Evolutionary conservation across 441 rosid genomes (phyloP), one percentile per base, ranked within the genome.

Genomic region (Gossypium lobatum): DNA sequence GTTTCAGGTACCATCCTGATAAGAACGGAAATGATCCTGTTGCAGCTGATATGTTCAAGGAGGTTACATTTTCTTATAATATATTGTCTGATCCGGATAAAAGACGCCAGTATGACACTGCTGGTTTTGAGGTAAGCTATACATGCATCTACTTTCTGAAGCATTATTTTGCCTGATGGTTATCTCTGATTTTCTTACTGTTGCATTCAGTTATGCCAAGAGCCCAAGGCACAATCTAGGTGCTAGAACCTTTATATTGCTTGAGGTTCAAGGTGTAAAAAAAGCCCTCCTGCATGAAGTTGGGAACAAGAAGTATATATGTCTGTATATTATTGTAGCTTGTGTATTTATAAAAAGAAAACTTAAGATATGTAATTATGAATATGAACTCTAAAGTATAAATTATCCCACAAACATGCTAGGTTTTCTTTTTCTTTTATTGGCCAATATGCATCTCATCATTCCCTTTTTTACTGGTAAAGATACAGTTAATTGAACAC

Each of bases 1-100:
- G 60, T 81, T 82, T 76, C 88, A 95, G 99, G 88, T 95, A 95
- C 71, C 99, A 95, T 86, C 99, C 98, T 76, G 99, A 93, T 88
- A 91, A 95, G 85, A 95, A 91, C 78, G 91, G 90, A 48, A 93
- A 95, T 83, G 96, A 95, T 74, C 93, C 98, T 25, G 70, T 89
- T 78, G 97, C 98, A 63, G 91, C 96, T 21, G 95, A 95, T 77
- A 85, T 89, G 87, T 95, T 95, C 77, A 87, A 93, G 76, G 99
- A 95, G 85, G 99, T 85, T 64, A 93, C 96, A 2, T 93, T 93
- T 84, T 90, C 99, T 0, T 91, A 93, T 78, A 93, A 84, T 75
- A 89, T 95, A 60, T 84, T 95, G 82, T 91, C 98, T 82, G 95
- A 93, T 80, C 88, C 97, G 1, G 97, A 91, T 75, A 95, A 89